Base-by-base conservation (phyloP, 163 green algal genomes). In the Scenedesmus sp. region DNA sequence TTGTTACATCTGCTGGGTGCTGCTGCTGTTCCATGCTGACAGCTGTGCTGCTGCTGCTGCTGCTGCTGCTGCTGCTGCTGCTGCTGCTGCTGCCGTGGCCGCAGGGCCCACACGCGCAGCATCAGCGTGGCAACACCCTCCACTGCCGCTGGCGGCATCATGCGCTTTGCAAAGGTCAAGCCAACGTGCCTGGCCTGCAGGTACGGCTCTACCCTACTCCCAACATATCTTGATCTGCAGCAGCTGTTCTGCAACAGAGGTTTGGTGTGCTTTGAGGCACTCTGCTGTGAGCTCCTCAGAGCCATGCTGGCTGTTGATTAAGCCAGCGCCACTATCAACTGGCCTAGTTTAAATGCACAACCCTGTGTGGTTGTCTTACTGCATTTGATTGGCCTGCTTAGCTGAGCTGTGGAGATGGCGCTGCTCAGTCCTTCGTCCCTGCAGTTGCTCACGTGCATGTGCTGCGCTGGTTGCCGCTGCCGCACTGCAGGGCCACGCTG, bases 151-250 rank as follows among this genome's bases (percentile, higher is more conserved):
- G 97, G 97, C 7, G 98, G 98, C 90, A 99, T 99, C 94, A 99
- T 99, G 98, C 95, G 94, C 35, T 99, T 99, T 92, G 97, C 98
- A 61, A 98, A 99, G 95, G 88, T 95, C 51, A 94, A 92, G 92
- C 88, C 96, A 76, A 97, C 91, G 18, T 99, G 98, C 95, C 91
- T 99, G 56, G 95, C 94, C 49, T 99, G 98, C 97, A 97, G 96
- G 90, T 93, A 49, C 18, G 65, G 33, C 3, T 65, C 35, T 42
- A 1, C 24, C 10, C 4, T 4, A 24, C 24, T 2, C 16, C 24
- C 13, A 4, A 22, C 16, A 40, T 80, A 6, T 80, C 30, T 43
- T 44, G 70, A 76, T n/a, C n/a, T n/a, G n/a, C n/a, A n/a, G n/a
- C n/a, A n/a, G n/a, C n/a, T n/a, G 61, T 37, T 7, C 49, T 56